Evolutionary conservation across 495 filamentous ascomycete genomes (phyloP).

Genomic region (Penicillium salamii): DNA sequence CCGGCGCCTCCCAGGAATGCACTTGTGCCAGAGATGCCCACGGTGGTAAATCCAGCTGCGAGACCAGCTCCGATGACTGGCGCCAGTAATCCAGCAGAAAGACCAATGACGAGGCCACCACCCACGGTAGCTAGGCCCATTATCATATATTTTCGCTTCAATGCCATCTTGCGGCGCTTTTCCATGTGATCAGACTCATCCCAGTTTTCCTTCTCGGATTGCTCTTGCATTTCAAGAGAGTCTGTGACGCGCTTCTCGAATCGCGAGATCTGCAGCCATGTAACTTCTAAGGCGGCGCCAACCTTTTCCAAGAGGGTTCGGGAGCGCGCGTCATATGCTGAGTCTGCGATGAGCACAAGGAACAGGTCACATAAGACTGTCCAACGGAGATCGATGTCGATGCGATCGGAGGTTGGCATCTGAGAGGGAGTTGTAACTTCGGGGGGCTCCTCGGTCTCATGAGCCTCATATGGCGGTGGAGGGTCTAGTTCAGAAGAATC

Average conservation of each 20-base stretch:
- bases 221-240: constrained; percentile 94
- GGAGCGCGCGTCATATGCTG: constrained; percentile 87
- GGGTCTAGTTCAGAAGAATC: constrained; percentile 40
- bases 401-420: constrained; percentile 72
- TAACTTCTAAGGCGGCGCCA: constrained; percentile 70
- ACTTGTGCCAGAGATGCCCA: constrained; percentile 86
- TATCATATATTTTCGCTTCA: constrained; percentile 82
- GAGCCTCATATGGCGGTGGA: constrained; percentile 69
- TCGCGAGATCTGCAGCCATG: constrained; percentile 90
- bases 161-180: constrained; percentile 71
- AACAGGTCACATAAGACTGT: constrained; percentile 97
- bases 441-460: constrained; percentile 67
- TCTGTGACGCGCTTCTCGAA: constrained; percentile 99
- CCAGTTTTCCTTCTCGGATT: constrained; percentile 92
- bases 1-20: constrained; percentile 89
- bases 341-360: constrained; percentile 90
- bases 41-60: constrained; percentile 91
- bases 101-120: constrained; percentile 90
- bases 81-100: constrained; percentile 88
- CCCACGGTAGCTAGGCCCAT: constrained; percentile 98
- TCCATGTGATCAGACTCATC: constrained; percentile 95
- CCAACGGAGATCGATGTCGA: constrained; percentile 97
- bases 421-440: constrained; percentile 78
- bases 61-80: constrained; percentile 94
- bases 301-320: constrained; percentile 82